These are phyloP conservation scores for Pythium plurisporium DNA, from an alignment of 352 stramenopile species.

Conservation along the genomic window DNA sequence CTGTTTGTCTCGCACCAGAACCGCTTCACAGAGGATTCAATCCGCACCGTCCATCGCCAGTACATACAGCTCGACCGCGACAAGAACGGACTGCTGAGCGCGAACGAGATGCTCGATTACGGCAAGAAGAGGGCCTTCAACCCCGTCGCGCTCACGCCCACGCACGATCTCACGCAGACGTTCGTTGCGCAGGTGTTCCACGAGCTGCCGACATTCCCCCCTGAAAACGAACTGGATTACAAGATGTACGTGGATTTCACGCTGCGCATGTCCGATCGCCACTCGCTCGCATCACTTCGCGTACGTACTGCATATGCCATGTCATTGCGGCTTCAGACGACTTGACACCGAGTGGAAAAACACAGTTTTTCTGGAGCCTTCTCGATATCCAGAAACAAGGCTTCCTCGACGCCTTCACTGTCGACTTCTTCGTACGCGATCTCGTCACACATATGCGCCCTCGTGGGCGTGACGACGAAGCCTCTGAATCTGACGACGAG, in stretches of 20 bases:
- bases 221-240: constrained; percentile 56
- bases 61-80: constrained; percentile 63
- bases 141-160: constrained; percentile 32
- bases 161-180: constrained; percentile 49
- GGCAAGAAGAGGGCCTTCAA: constrained; percentile 73
- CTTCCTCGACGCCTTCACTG: constrained; percentile 51
- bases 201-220: constrained; percentile 41
- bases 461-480: constrained; percentile 23
- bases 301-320: too few relatives aligned
- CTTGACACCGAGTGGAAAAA: too few relatives aligned
- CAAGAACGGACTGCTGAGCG: constrained; percentile 54
- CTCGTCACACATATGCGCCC: constrained; percentile 54
- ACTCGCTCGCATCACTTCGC: constrained; percentile 32
- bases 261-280: constrained; percentile 39
- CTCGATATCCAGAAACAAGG: constrained; percentile 66
- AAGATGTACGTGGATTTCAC: constrained; percentile 60
- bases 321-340: too few relatives aligned
- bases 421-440: constrained; percentile 62
- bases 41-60: constrained; percentile 49
- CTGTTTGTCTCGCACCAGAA: constrained; percentile 30
- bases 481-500: constrained; percentile 4
- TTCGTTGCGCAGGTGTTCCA: constrained; percentile 55
- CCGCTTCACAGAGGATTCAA: constrained; percentile 25
- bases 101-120: constrained; percentile 40
- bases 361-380: constrained; percentile 73